phyloP scores from a whole-genome alignment of 345 rosid species.

The Eucalyptus caleyi region DNA sequence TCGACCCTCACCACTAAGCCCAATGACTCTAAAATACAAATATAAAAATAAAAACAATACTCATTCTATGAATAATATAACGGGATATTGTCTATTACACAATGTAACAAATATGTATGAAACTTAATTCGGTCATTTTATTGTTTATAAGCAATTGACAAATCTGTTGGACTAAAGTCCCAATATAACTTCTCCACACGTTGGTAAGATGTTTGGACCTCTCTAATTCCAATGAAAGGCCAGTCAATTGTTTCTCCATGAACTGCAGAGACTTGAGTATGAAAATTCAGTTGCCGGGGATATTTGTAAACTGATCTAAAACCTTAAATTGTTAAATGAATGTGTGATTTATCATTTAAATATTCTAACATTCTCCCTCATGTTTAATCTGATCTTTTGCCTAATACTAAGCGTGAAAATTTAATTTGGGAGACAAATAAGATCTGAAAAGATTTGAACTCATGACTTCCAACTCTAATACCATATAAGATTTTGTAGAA shows the following conservation, averaged over 20 bases:
- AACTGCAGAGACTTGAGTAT: background rate
- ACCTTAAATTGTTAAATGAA: too few species aligned
- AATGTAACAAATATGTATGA: background rate
- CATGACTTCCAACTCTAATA: fast-evolving
- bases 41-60: background rate
- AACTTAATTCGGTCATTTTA: background rate
- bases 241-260: background rate
- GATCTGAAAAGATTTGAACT: too few species aligned
- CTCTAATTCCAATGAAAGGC: background rate
- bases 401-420: too few species aligned
- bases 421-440: too few species aligned
- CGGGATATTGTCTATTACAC: background rate
- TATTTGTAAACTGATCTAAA: background rate
- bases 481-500: fast-evolving
- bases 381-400: fast-evolving
- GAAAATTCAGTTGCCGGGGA: background rate
- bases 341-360: too few species aligned
- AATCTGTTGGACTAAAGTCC: background rate
- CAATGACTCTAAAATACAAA: background rate
- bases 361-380: too few species aligned
- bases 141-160: background rate
- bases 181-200: background rate
- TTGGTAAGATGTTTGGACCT: background rate
- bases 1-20: background rate
- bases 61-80: background rate